Base-by-base conservation (phyloP, 148 eudicot genomes). In the Pharnaceum exiguum region DNA sequence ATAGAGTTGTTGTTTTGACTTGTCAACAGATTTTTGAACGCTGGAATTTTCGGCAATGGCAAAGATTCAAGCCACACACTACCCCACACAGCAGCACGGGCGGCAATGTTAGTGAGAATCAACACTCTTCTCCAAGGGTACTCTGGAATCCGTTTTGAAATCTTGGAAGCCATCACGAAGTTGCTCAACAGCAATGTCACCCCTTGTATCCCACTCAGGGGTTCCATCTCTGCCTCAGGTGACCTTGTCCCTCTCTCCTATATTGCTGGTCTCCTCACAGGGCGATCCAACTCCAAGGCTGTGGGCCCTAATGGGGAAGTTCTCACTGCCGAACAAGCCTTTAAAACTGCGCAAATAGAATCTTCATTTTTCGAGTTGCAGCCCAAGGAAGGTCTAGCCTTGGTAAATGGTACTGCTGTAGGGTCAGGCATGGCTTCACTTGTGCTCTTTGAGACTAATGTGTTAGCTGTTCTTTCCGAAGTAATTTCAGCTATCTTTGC, bases 41-140 rank as follows among this genome's bases (percentile, higher is more conserved):
- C 94, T 31, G 96, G 96, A 59, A 72, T 85, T 16, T 89, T 89
- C 45, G 96, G 96, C 22, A 71, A 75, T 38, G 85, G 81, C 5
- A 62, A 75, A 7, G 94, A 83, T 36, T 30, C 81, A n/a, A 35
- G 70, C 71, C 86, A 85, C 68, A 85, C 85, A 9, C 68, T 89
- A 24, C 85, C 96, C 10, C 77, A 79, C 51, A 68, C 94, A 5
- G 76, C 96, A 55, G 75, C 96, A 45, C 73, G 93, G 48, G 96
- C 96, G 3, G 96, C 94, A 3, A 89, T 89, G 96, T 78, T 89
- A 1, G 96, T 89, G 5, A 55, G 96, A 18, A 80, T 89, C 74
- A 89, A 89, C 81, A 89, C 96, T 28, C 89, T 89, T 40, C 82
- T 89, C 27, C 96, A 89, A 66, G 96, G 96, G 0, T 89, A 89